Evolutionary conservation across 1,139 yeast species (phyloP), one percentile per base, ranked within the genome.

Genomic region (Candida glucosophila): DNA sequence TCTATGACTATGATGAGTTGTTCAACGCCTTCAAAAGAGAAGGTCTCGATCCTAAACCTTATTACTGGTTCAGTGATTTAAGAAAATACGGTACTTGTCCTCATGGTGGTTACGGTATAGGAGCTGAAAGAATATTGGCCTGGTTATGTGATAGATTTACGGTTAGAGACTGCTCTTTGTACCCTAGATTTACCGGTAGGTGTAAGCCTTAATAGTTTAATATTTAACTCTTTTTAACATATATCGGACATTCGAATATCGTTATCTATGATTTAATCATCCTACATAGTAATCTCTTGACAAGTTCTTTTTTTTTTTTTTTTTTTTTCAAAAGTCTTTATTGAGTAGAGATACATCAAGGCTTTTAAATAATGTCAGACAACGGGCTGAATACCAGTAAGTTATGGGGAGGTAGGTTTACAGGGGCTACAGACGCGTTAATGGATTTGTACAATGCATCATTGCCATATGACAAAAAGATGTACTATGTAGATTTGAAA

Each of bases 381-480:
- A 19, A 19, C 21, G 21, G 12, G 12, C n/a, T n/a, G n/a, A n/a
- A n/a, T n/a, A 11, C 21, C 8, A 10, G 12, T 37, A 86, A 79
- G 54, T 68, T 92, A 39, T 90, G 99, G 99, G 99, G 99, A 41
- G 99, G 99, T 47, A 76, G 99, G 54, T 90, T 90, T 59, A 90
- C 98, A 31, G 96, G 92, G 2, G 90, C 90, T 37, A 77, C 95
- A 14, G 99, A 90, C 44, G 98, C 99, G 5, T 64, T 90, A 47
- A 90, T 90, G 99, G 94, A 90, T 50, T 66, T 86, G 30, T 90
- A 90, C 67, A 92, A 90, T 58, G 95, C 97, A 2, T 88, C 97
- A 2, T 64, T 90, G 39, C 97, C 98, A 3, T 92, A 90, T 46
- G 99, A 90, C 55, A 70, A 88, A 62, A 78, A 72, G 45, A 90